Conservation (phyloP, 2,329 filamentous ascomycete species). For the Aspergillus intermedius region DNA sequence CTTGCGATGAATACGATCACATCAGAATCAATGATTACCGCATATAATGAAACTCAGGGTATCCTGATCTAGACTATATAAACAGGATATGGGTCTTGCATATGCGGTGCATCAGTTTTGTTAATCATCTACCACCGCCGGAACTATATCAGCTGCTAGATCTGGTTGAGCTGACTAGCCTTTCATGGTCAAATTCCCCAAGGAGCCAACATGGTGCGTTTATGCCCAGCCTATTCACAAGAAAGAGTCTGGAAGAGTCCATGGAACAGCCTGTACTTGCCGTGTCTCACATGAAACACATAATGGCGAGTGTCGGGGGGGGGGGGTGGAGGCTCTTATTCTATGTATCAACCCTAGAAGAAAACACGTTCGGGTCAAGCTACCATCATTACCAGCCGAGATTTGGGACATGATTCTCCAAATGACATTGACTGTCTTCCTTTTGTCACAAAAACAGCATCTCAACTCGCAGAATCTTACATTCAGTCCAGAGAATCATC, state of each 20-base stretch:
- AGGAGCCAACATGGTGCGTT: not conserved
- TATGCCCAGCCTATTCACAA: not conserved
- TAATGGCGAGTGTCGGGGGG: not conserved
- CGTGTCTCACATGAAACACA: not conserved
- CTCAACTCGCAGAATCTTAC: conserved; percentile 1
- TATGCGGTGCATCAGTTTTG: not conserved
- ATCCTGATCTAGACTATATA: not conserved
- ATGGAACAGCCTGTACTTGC: not conserved
- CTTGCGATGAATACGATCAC: not conserved
- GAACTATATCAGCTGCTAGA: not conserved
- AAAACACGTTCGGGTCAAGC: not conserved
- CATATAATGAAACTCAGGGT: not conserved
- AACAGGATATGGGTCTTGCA: not conserved
- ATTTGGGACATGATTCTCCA: not conserved
- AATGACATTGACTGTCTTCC: conserved; percentile 8
- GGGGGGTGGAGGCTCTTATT: not conserved
- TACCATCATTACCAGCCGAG: not conserved
- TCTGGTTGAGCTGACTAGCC: not conserved
- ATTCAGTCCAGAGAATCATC: not conserved
- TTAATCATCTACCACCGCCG: not conserved
- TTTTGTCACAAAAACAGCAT: conserved; percentile 9
- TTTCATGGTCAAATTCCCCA: not conserved
- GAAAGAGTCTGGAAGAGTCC: not conserved
- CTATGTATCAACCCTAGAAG: not conserved
- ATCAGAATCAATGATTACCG: not conserved